Evolutionary conservation across 108 stramenopile genomes (phyloP).

Genomic region (Schizochytrium sp.): DNA sequence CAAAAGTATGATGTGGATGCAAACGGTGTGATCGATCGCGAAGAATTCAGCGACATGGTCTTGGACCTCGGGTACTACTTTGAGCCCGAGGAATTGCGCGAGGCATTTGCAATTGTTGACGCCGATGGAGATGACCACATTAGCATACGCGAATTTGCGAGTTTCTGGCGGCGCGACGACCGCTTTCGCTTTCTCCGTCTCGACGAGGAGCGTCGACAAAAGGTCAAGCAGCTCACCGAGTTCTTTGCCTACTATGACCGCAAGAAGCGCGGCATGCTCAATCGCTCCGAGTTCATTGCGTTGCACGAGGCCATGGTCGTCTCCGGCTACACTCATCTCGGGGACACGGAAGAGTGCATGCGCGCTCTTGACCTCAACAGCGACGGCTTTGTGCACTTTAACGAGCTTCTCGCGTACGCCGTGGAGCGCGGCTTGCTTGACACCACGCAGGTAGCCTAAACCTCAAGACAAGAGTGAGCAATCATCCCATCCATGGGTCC

Average conservation of each 20-base stretch:
- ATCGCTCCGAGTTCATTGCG: background rate
- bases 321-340: background rate
- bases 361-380: background rate
- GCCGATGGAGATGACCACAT: background rate
- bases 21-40: background rate
- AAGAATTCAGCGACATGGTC: background rate
- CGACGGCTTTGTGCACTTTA: slow-evolving; percentile 8
- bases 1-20: background rate
- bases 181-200: background rate
- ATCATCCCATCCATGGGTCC: no score
- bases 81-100: background rate
- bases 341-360: background rate
- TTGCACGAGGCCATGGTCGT: background rate
- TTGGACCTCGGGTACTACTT: background rate
- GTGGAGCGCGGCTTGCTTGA: background rate
- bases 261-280: background rate
- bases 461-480: no score
- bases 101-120: background rate
- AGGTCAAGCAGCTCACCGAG: background rate
- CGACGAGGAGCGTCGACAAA: background rate
- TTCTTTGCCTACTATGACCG: background rate
- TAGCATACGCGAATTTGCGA: background rate
- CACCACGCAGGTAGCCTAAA: background rate
- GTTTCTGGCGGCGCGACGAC: background rate
- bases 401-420: slow-evolving; percentile 4